phyloP scores from a whole-genome alignment of 2,329 filamentous ascomycete genomes.

The Aspergillus sclerotialis region DNA sequence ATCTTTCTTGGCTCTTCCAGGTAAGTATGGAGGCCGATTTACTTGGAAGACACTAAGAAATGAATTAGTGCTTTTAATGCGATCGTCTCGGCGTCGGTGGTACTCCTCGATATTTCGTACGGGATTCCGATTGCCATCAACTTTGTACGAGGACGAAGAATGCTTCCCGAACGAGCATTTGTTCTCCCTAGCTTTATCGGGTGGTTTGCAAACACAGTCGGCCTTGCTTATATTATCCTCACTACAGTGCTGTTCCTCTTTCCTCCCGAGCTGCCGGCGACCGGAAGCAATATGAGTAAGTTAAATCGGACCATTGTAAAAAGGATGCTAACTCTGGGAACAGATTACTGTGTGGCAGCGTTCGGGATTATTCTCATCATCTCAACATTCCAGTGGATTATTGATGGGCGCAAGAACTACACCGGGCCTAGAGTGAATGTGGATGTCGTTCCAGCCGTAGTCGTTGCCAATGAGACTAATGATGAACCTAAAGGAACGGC shows the following conservation, averaged over 20 bases:
- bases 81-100: constrained; percentile 63
- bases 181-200: constrained; percentile 48
- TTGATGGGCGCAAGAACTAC: constrained; percentile 57
- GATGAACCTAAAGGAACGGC: too few species aligned
- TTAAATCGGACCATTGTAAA: constrained; percentile 3
- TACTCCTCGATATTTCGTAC: constrained; percentile 65
- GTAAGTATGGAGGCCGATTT: constrained; percentile 19
- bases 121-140: constrained; percentile 68
- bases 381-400: constrained; percentile 52
- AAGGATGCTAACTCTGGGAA: constrained; percentile 3
- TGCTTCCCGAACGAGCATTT: constrained; percentile 57
- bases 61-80: constrained; percentile 62
- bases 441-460: constrained; percentile 20
- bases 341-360: constrained; percentile 43
- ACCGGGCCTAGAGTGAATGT: constrained; percentile 46
- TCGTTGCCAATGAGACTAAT: constrained; percentile 3
- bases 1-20: constrained; percentile 60
- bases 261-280: constrained; percentile 60
- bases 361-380: constrained; percentile 54
- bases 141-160: constrained; percentile 56
- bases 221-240: constrained; percentile 57
- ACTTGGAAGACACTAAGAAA: not conserved
- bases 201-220: constrained; percentile 54
- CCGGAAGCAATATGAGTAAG: constrained; percentile 62
- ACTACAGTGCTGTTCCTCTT: constrained; percentile 71